Conservation (phyloP, 495 filamentous ascomycete species). For the Paragyromitra xinjiangensis region DNA sequence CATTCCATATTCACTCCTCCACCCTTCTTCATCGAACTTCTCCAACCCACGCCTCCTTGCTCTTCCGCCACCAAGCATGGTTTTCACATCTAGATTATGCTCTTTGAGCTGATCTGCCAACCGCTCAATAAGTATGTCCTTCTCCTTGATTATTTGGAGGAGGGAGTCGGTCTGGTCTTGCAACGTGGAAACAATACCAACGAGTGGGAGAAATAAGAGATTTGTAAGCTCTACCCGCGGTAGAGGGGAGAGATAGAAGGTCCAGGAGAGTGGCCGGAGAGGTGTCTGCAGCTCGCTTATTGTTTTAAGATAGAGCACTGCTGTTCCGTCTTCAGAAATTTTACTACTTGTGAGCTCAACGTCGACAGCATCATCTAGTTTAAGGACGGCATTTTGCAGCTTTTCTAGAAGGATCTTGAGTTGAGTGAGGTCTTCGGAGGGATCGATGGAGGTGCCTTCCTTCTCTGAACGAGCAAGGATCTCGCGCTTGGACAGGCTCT, state of each 20-base stretch:
- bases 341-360: conserved; percentile 54
- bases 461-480: conserved; percentile 74
- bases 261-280: conserved; percentile 75
- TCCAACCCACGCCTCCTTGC: conserved; percentile 68
- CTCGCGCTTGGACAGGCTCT: conserved; percentile 68
- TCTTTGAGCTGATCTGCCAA: conserved; percentile 81
- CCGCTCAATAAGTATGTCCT: conserved; percentile 79
- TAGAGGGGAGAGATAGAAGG: conserved; percentile 66
- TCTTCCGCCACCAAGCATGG: conserved; percentile 73
- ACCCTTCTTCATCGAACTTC: conserved; percentile 63
- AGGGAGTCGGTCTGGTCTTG: conserved; percentile 66
- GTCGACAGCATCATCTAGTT: conserved; percentile 58
- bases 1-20: conserved; percentile 59
- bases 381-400: conserved; percentile 68
- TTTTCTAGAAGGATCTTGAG: conserved; percentile 76
- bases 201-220: conserved; percentile 74
- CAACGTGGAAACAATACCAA: conserved; percentile 67
- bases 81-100: conserved; percentile 71
- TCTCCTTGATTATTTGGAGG: conserved; percentile 70
- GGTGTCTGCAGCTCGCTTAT: conserved; percentile 72
- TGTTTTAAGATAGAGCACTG: conserved; percentile 66
- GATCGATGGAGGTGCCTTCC: conserved; percentile 81
- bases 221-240: conserved; percentile 66
- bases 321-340: conserved; percentile 37
- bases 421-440: conserved; percentile 77